Conservation (phyloP, 2,329 filamentous ascomycete genomes). For the Paradendryphiella salina region DNA sequence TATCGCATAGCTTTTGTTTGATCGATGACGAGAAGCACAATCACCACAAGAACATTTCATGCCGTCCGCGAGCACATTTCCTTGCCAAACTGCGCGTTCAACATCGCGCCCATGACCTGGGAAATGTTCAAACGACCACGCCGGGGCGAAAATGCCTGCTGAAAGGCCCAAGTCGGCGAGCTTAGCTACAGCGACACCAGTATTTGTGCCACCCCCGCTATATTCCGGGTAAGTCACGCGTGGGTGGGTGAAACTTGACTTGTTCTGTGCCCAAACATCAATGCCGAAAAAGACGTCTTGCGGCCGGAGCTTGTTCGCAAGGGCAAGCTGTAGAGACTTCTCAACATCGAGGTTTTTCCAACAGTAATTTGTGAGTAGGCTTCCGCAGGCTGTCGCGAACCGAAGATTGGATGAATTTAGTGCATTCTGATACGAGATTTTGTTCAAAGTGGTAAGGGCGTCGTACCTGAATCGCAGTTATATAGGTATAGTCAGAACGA, state of each 20-base stretch:
- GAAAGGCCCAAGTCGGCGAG: slow-evolving; percentile 44
- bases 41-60: slow-evolving; percentile 44
- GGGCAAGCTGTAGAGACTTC: slow-evolving; percentile 32
- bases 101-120: slow-evolving; percentile 27
- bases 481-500: not conserved
- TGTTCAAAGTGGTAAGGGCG: slow-evolving; percentile 50
- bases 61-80: slow-evolving; percentile 27
- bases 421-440: slow-evolving; percentile 52
- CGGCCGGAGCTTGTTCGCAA: slow-evolving; percentile 27
- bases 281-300: slow-evolving; percentile 49
- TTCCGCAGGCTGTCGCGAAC: slow-evolving; percentile 46
- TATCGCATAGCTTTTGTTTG: slow-evolving; percentile 34
- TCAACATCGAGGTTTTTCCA: slow-evolving; percentile 44
- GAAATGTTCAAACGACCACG: slow-evolving; percentile 55
- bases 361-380: slow-evolving; percentile 52
- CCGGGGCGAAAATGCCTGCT: slow-evolving; percentile 52
- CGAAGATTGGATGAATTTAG: slow-evolving; percentile 46
- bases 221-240: slow-evolving; percentile 46
- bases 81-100: slow-evolving; percentile 46
- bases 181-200: slow-evolving; percentile 46
- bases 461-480: slow-evolving; percentile 48
- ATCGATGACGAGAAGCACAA: slow-evolving; percentile 19
- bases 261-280: slow-evolving; percentile 54
- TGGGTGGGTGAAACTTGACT: slow-evolving; percentile 28
- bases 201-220: slow-evolving; percentile 50